These are phyloP conservation scores for Camellia lanceoleosa DNA, from an alignment of 148 eudicot species.

Conservation along the genomic window DNA sequence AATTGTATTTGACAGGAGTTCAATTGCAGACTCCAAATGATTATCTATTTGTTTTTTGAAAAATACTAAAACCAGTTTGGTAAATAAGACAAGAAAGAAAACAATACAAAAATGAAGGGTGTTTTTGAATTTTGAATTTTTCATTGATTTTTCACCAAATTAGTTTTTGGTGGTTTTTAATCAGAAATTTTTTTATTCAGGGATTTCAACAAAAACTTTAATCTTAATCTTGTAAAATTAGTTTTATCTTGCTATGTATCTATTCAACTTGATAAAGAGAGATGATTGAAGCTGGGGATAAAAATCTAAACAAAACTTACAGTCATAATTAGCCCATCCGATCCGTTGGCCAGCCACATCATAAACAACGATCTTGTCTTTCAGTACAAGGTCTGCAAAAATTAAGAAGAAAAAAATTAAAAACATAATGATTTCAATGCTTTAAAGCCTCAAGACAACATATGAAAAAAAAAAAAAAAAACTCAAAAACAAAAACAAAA, in stretches of 20 bases:
- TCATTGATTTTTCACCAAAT: no score
- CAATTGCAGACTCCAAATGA: no score
- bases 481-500: no score
- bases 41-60: no score
- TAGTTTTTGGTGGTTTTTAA: no score
- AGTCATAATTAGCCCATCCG: constrained; percentile 95
- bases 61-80: no score
- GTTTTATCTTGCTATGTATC: not conserved
- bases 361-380: constrained; percentile 78
- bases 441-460: not conserved
- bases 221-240: not conserved
- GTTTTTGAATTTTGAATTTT: no score
- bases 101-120: no score
- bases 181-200: no score
- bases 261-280: not conserved
- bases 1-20: no score
- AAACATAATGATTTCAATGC: not conserved
- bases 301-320: constrained; percentile 43
- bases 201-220: not conserved
- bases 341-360: constrained; percentile 84
- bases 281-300: not conserved
- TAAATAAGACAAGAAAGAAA: no score
- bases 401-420: not conserved
- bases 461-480: not conserved
- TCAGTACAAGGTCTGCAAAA: constrained; percentile 76